A percentile compares a stretch with the other conserved stretches of the same genome.
These are phyloP conservation scores for Stygiomarasmius scandens DNA, from an alignment of 1,284 basidiomycete species.

Conservation along the genomic window DNA sequence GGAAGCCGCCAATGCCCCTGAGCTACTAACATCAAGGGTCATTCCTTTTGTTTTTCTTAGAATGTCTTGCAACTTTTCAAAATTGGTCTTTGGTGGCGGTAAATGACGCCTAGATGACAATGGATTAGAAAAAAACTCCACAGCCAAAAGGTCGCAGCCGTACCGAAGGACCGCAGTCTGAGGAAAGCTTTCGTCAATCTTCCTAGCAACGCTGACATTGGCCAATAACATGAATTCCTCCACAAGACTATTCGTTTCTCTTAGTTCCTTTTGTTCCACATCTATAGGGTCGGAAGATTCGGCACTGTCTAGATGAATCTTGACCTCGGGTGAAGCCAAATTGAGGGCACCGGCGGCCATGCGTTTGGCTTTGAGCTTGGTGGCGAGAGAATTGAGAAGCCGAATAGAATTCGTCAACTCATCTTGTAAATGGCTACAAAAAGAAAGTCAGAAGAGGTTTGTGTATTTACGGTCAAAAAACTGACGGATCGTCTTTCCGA, in stretches of 20 bases:
- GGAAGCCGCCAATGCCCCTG: constrained; percentile 87
- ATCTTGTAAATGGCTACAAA: constrained; percentile 70
- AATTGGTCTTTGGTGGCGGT: constrained; percentile 91
- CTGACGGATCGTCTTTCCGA: constrained; percentile 90
- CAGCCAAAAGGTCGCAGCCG: constrained; percentile 20
- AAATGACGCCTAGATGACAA: constrained; percentile 74
- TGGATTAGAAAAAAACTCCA: constrained; percentile 6
- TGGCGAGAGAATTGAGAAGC: constrained; percentile 86
- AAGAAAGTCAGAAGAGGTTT: constrained; percentile 6
- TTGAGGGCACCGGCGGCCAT: constrained; percentile 97
- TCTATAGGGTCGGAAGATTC: constrained; percentile 96
- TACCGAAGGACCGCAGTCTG: constrained; percentile 92
- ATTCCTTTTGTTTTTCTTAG: constrained; percentile 85
- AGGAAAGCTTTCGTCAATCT: constrained; percentile 94
- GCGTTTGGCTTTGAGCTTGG: constrained; percentile 83
- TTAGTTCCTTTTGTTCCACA: constrained; percentile 93
- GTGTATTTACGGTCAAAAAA: constrained; percentile 16
- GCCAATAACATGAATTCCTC: constrained; percentile 99
- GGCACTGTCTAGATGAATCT: constrained; percentile 90
- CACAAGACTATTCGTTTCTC: constrained; percentile 95
- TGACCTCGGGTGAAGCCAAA: constrained; percentile 96
- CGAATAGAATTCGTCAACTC: constrained; percentile 88
- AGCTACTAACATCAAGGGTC: constrained; percentile 90
- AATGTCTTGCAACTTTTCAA: constrained; percentile 95
- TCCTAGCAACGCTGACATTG: constrained; percentile 91